These are phyloP conservation scores for Tephrocybe sp. DNA, from an alignment of 768 basidiomycete genomes.

Conservation along the genomic window DNA sequence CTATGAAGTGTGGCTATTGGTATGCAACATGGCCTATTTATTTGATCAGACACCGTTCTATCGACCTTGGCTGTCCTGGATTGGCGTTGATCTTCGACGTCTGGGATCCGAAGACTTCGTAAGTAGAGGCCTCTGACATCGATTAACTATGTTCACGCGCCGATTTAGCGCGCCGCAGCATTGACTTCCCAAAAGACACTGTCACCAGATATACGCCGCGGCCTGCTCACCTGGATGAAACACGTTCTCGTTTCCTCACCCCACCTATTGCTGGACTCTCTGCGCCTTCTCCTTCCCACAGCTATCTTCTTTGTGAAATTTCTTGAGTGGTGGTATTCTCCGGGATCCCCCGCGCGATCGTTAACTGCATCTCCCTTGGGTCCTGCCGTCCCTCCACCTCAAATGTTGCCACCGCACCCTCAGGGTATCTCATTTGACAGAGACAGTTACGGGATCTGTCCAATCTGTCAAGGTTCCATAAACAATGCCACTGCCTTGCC, in stretches of 20 bases:
- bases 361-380: slow-evolving; percentile 61
- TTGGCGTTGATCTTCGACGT: slow-evolving; percentile 80
- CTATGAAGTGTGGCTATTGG: slow-evolving; percentile 80
- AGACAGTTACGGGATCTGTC: slow-evolving; percentile 76
- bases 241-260: slow-evolving; percentile 53
- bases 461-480: slow-evolving; percentile 68
- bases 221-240: slow-evolving; percentile 42
- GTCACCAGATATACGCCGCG: slow-evolving; percentile 28
- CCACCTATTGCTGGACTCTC: slow-evolving; percentile 67
- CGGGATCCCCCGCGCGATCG: slow-evolving; percentile 80
- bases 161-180: slow-evolving; percentile 40
- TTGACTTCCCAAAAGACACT: slow-evolving; percentile 27
- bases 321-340: slow-evolving; percentile 99
- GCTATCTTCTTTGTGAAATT: slow-evolving; percentile 96
- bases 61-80: slow-evolving; percentile 88
- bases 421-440: slow-evolving; percentile 63
- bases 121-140: slow-evolving; percentile 25
- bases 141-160: slow-evolving; percentile 2
- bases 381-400: slow-evolving; percentile 74
- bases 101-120: slow-evolving; percentile 79
- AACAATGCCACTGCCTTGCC: slow-evolving; percentile 89
- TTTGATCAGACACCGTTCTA: slow-evolving; percentile 86
- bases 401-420: slow-evolving; percentile 72
- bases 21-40: slow-evolving; percentile 85
- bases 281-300: slow-evolving; percentile 77